Conservation (phyloP, 176 grass and related monocot species). For the Oryza nivara region DNA sequence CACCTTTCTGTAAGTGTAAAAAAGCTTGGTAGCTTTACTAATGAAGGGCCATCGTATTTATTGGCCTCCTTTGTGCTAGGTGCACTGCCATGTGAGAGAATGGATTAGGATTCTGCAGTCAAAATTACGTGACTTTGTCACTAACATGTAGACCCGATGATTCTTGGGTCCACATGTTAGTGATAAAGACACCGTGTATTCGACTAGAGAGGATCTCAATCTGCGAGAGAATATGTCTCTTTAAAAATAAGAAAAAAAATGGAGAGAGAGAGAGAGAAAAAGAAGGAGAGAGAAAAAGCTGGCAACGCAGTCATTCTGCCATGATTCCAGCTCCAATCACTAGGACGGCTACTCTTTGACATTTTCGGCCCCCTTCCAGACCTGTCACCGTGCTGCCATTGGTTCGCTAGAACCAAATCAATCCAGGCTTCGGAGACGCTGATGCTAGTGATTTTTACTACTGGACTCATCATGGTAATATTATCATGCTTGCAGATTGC, state of each 20-base stretch:
- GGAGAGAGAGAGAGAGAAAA: background rate
- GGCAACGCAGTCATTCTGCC: background rate
- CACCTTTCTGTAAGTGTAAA: background rate
- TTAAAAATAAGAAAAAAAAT: background rate
- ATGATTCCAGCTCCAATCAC: conserved; percentile 37
- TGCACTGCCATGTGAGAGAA: background rate
- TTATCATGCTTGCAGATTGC: conserved; percentile 27
- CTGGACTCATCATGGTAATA: background rate
- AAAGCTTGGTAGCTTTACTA: background rate
- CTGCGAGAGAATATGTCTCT: background rate
- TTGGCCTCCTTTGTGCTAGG: background rate
- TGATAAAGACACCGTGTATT: no score
- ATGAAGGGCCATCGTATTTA: background rate
- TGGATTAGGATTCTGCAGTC: no score
- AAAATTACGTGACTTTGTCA: no score
- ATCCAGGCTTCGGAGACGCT: background rate
- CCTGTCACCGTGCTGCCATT: background rate
- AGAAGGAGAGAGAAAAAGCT: background rate
- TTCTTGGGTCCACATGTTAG: no score
- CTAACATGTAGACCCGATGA: no score
- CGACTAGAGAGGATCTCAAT: no score
- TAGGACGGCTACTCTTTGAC: conserved; percentile 47
- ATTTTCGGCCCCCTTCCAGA: conserved; percentile 18
- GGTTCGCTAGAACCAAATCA: background rate
- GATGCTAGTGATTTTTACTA: conserved; percentile 9